phyloP scores from a whole-genome alignment of 768 basidiomycete genomes.

The Coprinopsis cinerea region DNA sequence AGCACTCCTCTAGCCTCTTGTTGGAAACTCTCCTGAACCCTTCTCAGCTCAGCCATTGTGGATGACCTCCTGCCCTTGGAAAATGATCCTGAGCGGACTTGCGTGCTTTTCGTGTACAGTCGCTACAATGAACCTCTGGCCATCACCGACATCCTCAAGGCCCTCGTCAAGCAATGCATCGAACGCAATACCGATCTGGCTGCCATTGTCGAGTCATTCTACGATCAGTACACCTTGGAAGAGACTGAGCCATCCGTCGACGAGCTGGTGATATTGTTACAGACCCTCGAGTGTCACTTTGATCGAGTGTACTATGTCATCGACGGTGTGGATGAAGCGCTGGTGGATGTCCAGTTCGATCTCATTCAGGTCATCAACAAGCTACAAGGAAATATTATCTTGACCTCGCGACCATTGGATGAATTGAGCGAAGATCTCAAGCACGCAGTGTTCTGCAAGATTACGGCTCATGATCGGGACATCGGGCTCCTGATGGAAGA shows the following conservation, averaged over 20 bases:
- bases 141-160: too few species aligned
- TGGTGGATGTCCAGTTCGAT: not conserved
- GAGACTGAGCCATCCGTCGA: not conserved
- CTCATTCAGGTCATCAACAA: not conserved
- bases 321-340: constrained; percentile 1
- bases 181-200: not conserved
- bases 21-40: too few species aligned
- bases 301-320: too few species aligned
- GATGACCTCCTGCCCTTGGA: too few species aligned
- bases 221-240: not conserved
- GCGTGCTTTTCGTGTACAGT: too few species aligned
- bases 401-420: not conserved
- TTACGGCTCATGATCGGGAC: not conserved
- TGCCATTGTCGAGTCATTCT: not conserved
- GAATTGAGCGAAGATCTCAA: not conserved
- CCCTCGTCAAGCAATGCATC: too few species aligned
- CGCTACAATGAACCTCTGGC: too few species aligned
- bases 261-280: not conserved
- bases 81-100: too few species aligned
- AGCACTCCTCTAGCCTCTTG: too few species aligned
- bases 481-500: not conserved
- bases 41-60: too few species aligned
- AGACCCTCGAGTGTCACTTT: not conserved
- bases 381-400: not conserved
- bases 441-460: not conserved